Evolutionary conservation across 2,329 filamentous ascomycete genomes (phyloP).

Genomic region (Chaetomiaceae sp.): DNA sequence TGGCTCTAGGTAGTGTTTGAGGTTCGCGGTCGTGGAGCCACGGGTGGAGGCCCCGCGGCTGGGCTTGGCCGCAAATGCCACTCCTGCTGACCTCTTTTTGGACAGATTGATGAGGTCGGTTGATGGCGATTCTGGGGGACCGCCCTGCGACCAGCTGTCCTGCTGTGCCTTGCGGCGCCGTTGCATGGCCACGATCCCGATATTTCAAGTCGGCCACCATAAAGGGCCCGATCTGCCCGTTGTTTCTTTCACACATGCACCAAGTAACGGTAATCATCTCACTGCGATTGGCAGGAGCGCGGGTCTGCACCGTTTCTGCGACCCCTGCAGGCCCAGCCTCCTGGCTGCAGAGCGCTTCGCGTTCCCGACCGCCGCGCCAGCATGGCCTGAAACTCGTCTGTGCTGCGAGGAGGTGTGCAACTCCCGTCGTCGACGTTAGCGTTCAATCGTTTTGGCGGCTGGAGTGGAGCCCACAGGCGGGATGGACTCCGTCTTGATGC

Average conservation of each 20-base stretch:
- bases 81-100: background rate
- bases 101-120: constrained; percentile 3
- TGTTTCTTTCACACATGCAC: too few species aligned
- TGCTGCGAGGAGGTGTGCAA: constrained; percentile 17
- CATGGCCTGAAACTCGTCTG: constrained; percentile 26
- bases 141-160: constrained; percentile 3
- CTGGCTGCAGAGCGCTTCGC: constrained; percentile 13
- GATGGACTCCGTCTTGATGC: too few species aligned
- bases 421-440: too few species aligned
- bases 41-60: constrained; percentile 21
- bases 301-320: constrained; percentile 19
- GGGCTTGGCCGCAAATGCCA: constrained; percentile 19
- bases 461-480: too few species aligned
- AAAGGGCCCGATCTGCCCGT: too few species aligned
- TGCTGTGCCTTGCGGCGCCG: constrained; percentile 10
- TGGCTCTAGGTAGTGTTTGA: constrained; percentile 27
- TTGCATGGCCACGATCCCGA: constrained; percentile 2
- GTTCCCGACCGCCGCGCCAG: constrained; percentile 16
- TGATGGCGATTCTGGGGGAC: background rate
- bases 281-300: constrained; percentile 18
- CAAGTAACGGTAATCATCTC: too few species aligned
- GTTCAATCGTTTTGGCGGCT: too few species aligned
- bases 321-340: constrained; percentile 18
- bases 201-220: constrained; percentile 4
- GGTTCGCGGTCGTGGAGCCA: constrained; percentile 22